These are phyloP conservation scores for Daldinia childiae DNA, from an alignment of 495 filamentous ascomycete species.

Conservation along the genomic window DNA sequence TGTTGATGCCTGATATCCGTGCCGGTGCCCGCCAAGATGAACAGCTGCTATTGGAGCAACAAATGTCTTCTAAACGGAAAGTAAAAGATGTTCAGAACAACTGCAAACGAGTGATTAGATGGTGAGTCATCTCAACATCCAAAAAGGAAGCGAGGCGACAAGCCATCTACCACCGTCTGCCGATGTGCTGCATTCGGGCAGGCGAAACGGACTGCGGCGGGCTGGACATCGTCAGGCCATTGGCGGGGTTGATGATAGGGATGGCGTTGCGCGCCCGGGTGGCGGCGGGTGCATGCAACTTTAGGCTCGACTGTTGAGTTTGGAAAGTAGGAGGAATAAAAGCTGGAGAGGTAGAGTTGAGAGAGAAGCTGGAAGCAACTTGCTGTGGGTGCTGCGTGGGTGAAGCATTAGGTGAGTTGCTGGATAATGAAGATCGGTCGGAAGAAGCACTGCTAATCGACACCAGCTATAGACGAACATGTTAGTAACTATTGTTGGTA, in stretches of 20 bases:
- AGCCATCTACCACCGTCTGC: slow-evolving; percentile 60
- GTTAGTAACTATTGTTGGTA: slow-evolving; percentile 29
- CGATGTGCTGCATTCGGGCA: slow-evolving; percentile 76
- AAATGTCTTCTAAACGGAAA: slow-evolving; percentile 45
- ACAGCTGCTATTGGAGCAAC: slow-evolving; percentile 41
- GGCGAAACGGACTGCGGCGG: slow-evolving; percentile 92
- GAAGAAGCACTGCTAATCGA: slow-evolving; percentile 87
- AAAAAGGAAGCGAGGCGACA: slow-evolving; percentile 42
- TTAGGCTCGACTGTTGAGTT: slow-evolving; percentile 65
- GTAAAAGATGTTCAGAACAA: slow-evolving; percentile 46
- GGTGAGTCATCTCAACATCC: slow-evolving; percentile 38
- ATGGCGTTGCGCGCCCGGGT: slow-evolving; percentile 94
- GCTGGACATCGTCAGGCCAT: slow-evolving; percentile 86
- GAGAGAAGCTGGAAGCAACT: slow-evolving; percentile 77
- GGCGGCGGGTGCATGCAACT: slow-evolving; percentile 86
- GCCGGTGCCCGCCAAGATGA: slow-evolving; percentile 49
- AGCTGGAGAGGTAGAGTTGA: slow-evolving; percentile 77
- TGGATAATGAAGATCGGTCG: slow-evolving; percentile 92
- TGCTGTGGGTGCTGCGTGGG: slow-evolving; percentile 75
- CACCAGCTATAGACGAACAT: slow-evolving; percentile 68
- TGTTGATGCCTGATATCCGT: slow-evolving; percentile 48
- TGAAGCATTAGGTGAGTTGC: slow-evolving; percentile 92
- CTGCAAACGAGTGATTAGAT: slow-evolving; percentile 34
- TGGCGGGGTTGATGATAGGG: slow-evolving; percentile 96
- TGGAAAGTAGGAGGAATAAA: slow-evolving; percentile 70